Percentiles rank a stretch among this genome's conserved stretches.
Conservation (phyloP, 2,329 filamentous ascomycete genomes). For the Neocatenulostroma microsporum region DNA sequence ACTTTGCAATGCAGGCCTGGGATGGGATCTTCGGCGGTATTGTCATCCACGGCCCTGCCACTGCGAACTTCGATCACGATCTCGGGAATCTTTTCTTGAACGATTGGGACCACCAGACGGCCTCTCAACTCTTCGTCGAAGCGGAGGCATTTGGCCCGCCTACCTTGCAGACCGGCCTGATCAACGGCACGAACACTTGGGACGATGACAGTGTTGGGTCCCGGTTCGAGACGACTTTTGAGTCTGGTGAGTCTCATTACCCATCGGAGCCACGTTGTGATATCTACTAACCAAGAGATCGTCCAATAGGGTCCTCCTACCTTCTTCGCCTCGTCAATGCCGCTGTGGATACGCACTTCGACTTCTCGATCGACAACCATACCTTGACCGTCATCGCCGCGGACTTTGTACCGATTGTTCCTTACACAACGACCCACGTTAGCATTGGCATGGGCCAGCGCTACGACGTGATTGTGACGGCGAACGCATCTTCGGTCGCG, state of each 20-base stretch:
- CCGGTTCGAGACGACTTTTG: constrained; percentile 21
- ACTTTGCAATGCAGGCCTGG: constrained; percentile 36
- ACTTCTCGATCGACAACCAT: constrained; percentile 35
- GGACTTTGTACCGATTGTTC: constrained; percentile 38
- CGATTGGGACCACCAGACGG: constrained; percentile 30
- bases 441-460: constrained; percentile 32
- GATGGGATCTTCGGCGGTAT: constrained; percentile 34
- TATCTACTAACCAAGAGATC: constrained; percentile 21
- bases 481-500: constrained; percentile 22
- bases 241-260: constrained; percentile 34
- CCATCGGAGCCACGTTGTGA: constrained; percentile 17
- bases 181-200: constrained; percentile 25
- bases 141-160: constrained; percentile 22
- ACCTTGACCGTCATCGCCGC: constrained; percentile 36
- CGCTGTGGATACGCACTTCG: constrained; percentile 31
- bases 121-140: constrained; percentile 19
- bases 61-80: constrained; percentile 32
- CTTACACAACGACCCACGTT: constrained; percentile 31
- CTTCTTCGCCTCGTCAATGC: constrained; percentile 37
- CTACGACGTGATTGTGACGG: constrained; percentile 28
- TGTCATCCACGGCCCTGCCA: constrained; percentile 32
- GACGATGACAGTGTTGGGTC: constrained; percentile 14
- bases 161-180: constrained; percentile 25
- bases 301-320: constrained; percentile 35
- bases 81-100: constrained; percentile 33